Evolutionary conservation across 2,329 filamentous ascomycete species (phyloP).

Genomic region (Chrysoporthe cubensis): DNA sequence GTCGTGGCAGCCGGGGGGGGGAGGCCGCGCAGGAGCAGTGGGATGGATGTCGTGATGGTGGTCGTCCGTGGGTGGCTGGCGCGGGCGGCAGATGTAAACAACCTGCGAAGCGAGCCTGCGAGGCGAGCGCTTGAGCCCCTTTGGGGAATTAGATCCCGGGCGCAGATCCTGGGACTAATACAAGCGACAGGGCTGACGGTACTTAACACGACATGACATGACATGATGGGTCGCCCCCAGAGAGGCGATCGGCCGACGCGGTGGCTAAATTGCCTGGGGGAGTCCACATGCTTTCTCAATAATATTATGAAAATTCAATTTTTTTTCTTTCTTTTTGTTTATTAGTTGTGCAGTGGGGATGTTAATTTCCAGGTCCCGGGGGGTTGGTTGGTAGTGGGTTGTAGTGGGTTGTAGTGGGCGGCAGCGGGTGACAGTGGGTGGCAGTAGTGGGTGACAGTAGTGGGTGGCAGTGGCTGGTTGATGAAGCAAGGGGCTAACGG

Average conservation of each 20-base stretch:
- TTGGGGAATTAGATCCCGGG: background rate
- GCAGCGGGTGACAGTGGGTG: too few relatives aligned
- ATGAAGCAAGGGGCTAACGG: background rate
- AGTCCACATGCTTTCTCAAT: too few relatives aligned
- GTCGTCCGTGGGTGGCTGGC: background rate
- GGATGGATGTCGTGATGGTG: background rate
- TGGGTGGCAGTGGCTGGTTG: background rate
- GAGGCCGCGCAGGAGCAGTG: background rate
- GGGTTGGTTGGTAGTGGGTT: background rate
- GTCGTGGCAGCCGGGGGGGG: background rate
- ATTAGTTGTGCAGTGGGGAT: background rate
- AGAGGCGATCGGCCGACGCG: background rate
- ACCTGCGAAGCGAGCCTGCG: background rate
- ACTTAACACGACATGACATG: too few relatives aligned
- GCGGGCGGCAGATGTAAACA: background rate
- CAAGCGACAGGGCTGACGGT: conserved; percentile 14
- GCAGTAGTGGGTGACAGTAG: background rate
- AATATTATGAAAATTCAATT: background rate
- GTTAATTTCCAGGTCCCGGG: background rate
- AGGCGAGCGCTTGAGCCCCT: background rate
- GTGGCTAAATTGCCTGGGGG: too few relatives aligned
- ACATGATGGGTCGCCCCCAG: too few relatives aligned
- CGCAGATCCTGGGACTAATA: background rate
- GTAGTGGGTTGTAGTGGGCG: too few relatives aligned
- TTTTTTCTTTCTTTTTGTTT: background rate